phyloP scores from a whole-genome alignment of 768 basidiomycete species.

The Chalciporus chontae region DNA sequence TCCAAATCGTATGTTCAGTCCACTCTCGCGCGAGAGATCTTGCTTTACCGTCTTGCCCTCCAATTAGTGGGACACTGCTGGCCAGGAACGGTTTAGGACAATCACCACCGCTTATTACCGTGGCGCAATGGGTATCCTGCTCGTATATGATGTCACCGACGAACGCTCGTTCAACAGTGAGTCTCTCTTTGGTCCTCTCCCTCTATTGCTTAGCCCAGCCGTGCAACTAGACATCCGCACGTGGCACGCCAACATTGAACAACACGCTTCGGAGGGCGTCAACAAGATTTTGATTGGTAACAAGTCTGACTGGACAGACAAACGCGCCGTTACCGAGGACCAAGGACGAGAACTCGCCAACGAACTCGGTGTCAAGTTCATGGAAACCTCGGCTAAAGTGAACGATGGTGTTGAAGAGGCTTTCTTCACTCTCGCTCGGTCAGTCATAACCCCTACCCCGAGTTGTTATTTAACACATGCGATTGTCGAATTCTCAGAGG shows the following conservation, averaged over 20 bases:
- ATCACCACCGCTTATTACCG: slow-evolving; percentile 99
- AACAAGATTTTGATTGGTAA: slow-evolving; percentile 99
- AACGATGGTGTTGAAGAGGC: slow-evolving; percentile 99
- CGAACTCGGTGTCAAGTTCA: slow-evolving; percentile 93
- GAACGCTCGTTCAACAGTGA: slow-evolving; percentile 92
- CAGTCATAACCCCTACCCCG: slow-evolving; percentile 25
- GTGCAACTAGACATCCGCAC: slow-evolving; percentile 81
- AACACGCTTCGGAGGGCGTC: slow-evolving; percentile 97
- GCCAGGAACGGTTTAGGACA: slow-evolving; percentile 97
- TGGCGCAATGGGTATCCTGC: slow-evolving; percentile 96
- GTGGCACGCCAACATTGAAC: slow-evolving; percentile 97
- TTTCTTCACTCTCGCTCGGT: slow-evolving; percentile 97
- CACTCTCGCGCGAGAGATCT: neutral
- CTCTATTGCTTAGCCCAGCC: neutral
- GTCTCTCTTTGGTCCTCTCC: slow-evolving; percentile 34
- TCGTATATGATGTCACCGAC: slow-evolving; percentile 98
- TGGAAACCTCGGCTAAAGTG: slow-evolving; percentile 96
- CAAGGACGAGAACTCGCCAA: slow-evolving; percentile 90
- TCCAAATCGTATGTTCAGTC: slow-evolving; percentile 81
- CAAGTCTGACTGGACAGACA: slow-evolving; percentile 98
- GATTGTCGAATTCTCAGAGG: slow-evolving; percentile 50
- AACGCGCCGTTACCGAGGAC: slow-evolving; percentile 86
- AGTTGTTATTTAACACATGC: neutral
- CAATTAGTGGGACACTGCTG: slow-evolving; percentile 95
- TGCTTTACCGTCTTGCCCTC: neutral